These are phyloP conservation scores for Alternaria gansuensis DNA, from an alignment of 2,329 filamentous ascomycete species.

Conservation along the genomic window DNA sequence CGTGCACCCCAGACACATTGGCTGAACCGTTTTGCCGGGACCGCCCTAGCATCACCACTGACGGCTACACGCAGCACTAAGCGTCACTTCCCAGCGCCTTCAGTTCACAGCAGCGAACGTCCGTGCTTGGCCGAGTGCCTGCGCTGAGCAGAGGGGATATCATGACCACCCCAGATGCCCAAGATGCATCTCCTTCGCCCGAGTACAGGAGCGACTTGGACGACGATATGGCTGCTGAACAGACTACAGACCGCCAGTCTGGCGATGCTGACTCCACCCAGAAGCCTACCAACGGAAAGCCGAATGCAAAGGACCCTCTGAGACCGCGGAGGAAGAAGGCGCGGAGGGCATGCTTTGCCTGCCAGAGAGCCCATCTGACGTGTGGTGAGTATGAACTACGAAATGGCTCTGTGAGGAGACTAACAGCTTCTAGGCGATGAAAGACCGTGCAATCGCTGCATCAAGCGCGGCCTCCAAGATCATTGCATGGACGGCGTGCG, in stretches of 20 bases:
- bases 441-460: conserved; percentile 89
- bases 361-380: conserved; percentile 95
- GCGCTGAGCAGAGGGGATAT: conserved; percentile 51
- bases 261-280: conserved; percentile 48
- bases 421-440: conserved; percentile 76
- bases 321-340: conserved; percentile 95
- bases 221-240: conserved; percentile 57
- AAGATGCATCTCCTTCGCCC: conserved; percentile 59
- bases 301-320: conserved; percentile 83
- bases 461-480: conserved; percentile 90
- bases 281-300: conserved; percentile 47
- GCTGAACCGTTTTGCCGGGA: conserved; percentile 49
- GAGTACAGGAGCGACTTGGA: conserved; percentile 55
- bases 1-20: conserved; percentile 49
- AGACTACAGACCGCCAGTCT: conserved; percentile 51
- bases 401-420: neutral
- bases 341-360: conserved; percentile 92
- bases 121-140: conserved; percentile 42
- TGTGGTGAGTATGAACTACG: conserved; percentile 78
- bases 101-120: conserved; percentile 45
- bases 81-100: conserved; percentile 51
- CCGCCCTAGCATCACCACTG: conserved; percentile 47
- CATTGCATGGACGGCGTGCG: conserved; percentile 94
- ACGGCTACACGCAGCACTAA: conserved; percentile 53
- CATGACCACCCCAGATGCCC: conserved; percentile 59